Evolutionary conservation across 306 rosid genomes (phyloP).

Genomic region (Glycine tomentella): DNA sequence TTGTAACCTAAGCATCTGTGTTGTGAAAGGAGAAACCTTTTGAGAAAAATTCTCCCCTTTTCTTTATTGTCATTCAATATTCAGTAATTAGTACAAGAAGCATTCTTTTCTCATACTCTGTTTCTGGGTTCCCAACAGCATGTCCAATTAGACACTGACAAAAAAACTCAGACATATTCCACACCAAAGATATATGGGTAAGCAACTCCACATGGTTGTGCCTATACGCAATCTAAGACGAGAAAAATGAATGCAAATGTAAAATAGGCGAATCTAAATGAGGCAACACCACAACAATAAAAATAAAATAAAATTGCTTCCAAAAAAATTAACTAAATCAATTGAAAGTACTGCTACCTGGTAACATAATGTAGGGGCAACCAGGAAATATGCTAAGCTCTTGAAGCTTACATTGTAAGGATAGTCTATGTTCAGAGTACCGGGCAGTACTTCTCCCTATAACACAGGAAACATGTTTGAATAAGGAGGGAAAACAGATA

Average conservation of each 20-base stretch:
- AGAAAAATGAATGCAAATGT: slow-evolving; percentile 34
- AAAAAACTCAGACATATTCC: slow-evolving; percentile 22
- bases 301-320: slow-evolving; percentile 2
- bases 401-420: slow-evolving; percentile 65
- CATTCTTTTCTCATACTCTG: too few species aligned
- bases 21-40: too few species aligned
- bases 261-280: slow-evolving; percentile 20
- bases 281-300: slow-evolving; percentile 1
- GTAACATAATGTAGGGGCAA: slow-evolving; percentile 96
- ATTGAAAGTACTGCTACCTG: slow-evolving; percentile 67
- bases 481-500: slow-evolving; percentile 1
- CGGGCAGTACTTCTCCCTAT: slow-evolving; percentile 71
- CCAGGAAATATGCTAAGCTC: slow-evolving; percentile 89
- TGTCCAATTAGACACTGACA: background rate
- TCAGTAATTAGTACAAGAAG: too few species aligned
- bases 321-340: slow-evolving; percentile 23
- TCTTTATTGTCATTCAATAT: too few species aligned
- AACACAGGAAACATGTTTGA: slow-evolving; percentile 44
- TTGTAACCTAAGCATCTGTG: too few species aligned
- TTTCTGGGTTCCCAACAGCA: background rate
- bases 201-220: background rate
- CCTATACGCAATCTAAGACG: slow-evolving; percentile 36
- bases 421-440: slow-evolving; percentile 54
- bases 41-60: too few species aligned
- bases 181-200: slow-evolving; percentile 12